A percentile compares a stretch with the other conserved stretches of the same genome.
Conservation (phyloP, 2,329 filamentous ascomycete genomes). For the Zymoseptoria ardabiliae region DNA sequence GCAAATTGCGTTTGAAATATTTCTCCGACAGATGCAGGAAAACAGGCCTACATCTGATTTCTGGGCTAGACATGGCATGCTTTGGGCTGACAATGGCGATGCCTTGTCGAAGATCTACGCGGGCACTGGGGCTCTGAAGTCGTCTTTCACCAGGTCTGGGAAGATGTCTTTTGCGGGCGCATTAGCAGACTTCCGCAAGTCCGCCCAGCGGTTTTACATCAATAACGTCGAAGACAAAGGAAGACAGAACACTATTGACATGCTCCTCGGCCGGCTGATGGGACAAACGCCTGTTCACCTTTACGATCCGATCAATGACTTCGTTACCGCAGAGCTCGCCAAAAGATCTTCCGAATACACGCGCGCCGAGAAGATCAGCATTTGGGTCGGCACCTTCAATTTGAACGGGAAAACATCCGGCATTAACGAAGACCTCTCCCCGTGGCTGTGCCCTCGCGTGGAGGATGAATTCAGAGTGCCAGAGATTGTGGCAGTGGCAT, state of each 20-base stretch:
- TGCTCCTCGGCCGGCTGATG: slow-evolving; percentile 79
- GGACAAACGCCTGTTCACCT: slow-evolving; percentile 77
- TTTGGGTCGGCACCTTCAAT: slow-evolving; percentile 89
- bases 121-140: slow-evolving; percentile 89
- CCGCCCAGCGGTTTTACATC: slow-evolving; percentile 86
- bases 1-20: slow-evolving; percentile 82
- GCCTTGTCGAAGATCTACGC: slow-evolving; percentile 91
- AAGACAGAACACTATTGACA: slow-evolving; percentile 88
- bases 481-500: slow-evolving; percentile 82
- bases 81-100: slow-evolving; percentile 98
- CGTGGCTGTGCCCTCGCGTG: slow-evolving; percentile 71
- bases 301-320: slow-evolving; percentile 92
- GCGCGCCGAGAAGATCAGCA: slow-evolving; percentile 62
- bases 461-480: slow-evolving; percentile 56
- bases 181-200: slow-evolving; percentile 91
- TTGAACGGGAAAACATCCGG: slow-evolving; percentile 81
- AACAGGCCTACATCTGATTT: slow-evolving; percentile 64
- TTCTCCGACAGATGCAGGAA: slow-evolving; percentile 65
- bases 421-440: slow-evolving; percentile 68
- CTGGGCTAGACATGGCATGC: slow-evolving; percentile 81
- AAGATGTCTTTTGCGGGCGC: slow-evolving; percentile 94
- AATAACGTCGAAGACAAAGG: slow-evolving; percentile 96
- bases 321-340: slow-evolving; percentile 67
- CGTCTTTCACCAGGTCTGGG: slow-evolving; percentile 85
- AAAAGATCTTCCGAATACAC: slow-evolving; percentile 65